These are phyloP conservation scores for Chloromonas sp. DNA, from an alignment of 163 green algal genomes.

Conservation along the genomic window DNA sequence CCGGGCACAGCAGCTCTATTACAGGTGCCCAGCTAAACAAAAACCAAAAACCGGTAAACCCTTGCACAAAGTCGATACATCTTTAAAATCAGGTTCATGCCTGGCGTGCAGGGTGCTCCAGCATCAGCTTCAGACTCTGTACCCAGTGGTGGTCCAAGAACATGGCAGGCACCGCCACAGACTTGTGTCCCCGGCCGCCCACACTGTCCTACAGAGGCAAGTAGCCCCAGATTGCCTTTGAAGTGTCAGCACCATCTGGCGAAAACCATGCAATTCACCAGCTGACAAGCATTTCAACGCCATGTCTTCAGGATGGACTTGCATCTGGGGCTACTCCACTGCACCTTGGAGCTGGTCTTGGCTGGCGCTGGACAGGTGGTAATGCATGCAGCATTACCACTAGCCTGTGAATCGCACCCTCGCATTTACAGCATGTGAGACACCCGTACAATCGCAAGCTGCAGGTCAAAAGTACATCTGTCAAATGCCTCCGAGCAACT, in stretches of 20 bases:
- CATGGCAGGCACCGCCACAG: background rate
- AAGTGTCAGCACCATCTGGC: too few relatives aligned
- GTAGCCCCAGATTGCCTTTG: background rate
- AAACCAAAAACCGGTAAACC: too few relatives aligned
- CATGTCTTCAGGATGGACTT: background rate
- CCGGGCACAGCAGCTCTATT: background rate
- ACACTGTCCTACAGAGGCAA: background rate
- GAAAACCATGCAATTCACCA: too few relatives aligned
- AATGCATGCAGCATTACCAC: too few relatives aligned
- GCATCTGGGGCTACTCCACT: background rate
- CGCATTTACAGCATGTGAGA: too few relatives aligned
- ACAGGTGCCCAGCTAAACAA: background rate
- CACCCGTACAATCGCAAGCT: too few relatives aligned
- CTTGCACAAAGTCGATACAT: background rate
- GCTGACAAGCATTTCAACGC: too few relatives aligned
- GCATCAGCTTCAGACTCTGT: background rate
- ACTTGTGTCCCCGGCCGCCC: background rate
- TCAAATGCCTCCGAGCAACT: too few relatives aligned
- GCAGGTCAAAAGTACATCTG: too few relatives aligned
- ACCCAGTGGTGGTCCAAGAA: background rate
- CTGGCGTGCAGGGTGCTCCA: background rate
- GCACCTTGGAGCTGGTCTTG: background rate
- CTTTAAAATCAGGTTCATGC: background rate
- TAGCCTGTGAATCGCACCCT: too few relatives aligned
- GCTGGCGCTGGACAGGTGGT: too few relatives aligned